A percentile compares a stretch with the other conserved stretches of the same genome.
phyloP scores from a whole-genome alignment of 1,139 yeast genomes.

The Yamadazyma atlantica region DNA sequence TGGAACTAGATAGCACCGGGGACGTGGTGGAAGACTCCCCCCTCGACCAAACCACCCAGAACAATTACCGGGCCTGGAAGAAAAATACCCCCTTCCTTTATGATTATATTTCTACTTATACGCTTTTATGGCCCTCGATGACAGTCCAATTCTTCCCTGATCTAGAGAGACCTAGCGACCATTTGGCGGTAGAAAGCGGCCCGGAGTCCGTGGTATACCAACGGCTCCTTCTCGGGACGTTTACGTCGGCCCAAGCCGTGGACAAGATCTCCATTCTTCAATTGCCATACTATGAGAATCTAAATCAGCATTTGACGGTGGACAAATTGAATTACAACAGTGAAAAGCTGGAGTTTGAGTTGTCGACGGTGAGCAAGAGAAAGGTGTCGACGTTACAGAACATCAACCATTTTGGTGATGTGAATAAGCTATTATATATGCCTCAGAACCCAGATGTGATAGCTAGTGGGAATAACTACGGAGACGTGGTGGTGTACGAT shows the following conservation, averaged over 20 bases:
- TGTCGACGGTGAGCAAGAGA: constrained; percentile 27
- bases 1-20: too few relatives aligned
- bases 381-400: constrained; percentile 36
- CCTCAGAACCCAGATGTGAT: constrained; percentile 47
- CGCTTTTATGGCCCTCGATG: constrained; percentile 56
- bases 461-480: constrained; percentile 42
- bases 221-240: constrained; percentile 41
- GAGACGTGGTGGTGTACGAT: constrained; percentile 46
- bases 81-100: constrained; percentile 54
- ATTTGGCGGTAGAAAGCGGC: too few relatives aligned
- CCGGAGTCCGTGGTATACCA: too few relatives aligned
- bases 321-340: constrained; percentile 36
- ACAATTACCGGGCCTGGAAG: constrained; percentile 51
- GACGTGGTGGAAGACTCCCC: too few relatives aligned
- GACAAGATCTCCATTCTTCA: constrained; percentile 42
- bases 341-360: constrained; percentile 44
- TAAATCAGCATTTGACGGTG: constrained; percentile 32
- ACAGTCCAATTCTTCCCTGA: constrained; percentile 59
- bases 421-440: constrained; percentile 40
- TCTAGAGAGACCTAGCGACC: constrained; percentile 24
- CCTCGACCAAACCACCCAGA: constrained; percentile 19
- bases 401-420: constrained; percentile 46
- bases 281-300: constrained; percentile 32
- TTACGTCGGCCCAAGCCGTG: constrained; percentile 43
- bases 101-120: constrained; percentile 48